Evolutionary conservation across 2,329 filamentous ascomycete species (phyloP).

Genomic region (Geosmithia flava): DNA sequence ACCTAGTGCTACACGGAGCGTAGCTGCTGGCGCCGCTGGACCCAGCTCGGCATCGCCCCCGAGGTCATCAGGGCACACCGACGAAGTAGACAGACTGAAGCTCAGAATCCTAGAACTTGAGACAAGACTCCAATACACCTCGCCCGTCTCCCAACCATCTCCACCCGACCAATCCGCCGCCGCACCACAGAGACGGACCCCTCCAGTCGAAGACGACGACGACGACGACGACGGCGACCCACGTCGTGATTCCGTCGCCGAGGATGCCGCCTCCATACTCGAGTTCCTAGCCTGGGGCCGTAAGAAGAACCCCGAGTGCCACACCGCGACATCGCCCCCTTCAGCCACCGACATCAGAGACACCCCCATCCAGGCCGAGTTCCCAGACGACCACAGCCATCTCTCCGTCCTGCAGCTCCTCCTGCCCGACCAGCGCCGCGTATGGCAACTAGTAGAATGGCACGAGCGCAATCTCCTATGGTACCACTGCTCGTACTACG

Average conservation of each 20-base stretch:
- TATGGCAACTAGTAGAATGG: conserved; percentile 10
- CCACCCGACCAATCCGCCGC: too few species aligned
- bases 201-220: too few species aligned
- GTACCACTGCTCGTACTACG: conserved; percentile 11
- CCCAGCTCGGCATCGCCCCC: neutral
- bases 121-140: neutral
- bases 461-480: conserved; percentile 10
- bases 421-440: conserved; percentile 7
- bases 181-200: too few species aligned
- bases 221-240: neutral
- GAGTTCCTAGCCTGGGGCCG: conserved; percentile 36
- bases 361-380: neutral
- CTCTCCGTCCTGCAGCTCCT: conserved; percentile 9
- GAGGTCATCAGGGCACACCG: neutral
- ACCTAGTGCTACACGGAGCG: neutral
- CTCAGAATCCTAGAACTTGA: neutral
- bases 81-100: neutral
- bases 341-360: conserved; percentile 4
- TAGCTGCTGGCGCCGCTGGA: neutral
- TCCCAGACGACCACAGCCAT: conserved; percentile 1
- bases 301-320: conserved; percentile 21
- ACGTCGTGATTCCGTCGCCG: neutral
- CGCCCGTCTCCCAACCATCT: neutral
- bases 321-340: conserved; percentile 9
- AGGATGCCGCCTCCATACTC: conserved; percentile 29